Evolutionary conservation across 1,284 basidiomycete species (phyloP).

Genomic region (Cutaneotrichosporon cyanovorans): DNA sequence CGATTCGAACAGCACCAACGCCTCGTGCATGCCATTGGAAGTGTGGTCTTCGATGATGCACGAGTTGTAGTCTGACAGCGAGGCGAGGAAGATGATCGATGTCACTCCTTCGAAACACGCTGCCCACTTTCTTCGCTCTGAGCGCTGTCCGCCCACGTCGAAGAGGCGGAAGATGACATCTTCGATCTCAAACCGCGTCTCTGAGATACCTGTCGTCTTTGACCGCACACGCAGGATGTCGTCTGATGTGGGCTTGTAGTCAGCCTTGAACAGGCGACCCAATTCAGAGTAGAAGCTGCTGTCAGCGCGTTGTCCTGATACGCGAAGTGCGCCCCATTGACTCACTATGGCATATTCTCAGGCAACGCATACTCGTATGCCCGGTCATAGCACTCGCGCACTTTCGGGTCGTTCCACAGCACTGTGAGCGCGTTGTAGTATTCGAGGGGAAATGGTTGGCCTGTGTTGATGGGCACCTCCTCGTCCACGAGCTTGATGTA

Average conservation of each 20-base stretch:
- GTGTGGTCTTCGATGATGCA: conserved; percentile 89
- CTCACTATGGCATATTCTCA: conserved; percentile 62
- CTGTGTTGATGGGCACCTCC: conserved; percentile 63
- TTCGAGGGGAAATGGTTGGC: conserved; percentile 63
- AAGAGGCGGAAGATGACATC: conserved; percentile 57
- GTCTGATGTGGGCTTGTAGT: conserved; percentile 66
- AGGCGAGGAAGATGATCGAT: conserved; percentile 86
- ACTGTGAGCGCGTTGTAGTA: conserved; percentile 60
- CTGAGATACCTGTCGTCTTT: conserved; percentile 76
- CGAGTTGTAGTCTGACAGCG: conserved; percentile 90
- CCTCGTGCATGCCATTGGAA: conserved; percentile 98
- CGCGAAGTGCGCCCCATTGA: conserved; percentile 11
- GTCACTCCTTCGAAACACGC: conserved; percentile 86
- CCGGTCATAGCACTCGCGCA: conserved; percentile 64
- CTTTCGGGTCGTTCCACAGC: conserved; percentile 70
- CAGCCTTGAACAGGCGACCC: conserved; percentile 65
- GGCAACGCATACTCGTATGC: conserved; percentile 81
- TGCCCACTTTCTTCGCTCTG: conserved; percentile 86
- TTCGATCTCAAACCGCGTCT: conserved; percentile 65
- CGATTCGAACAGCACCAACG: conserved; percentile 90
- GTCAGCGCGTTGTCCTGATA: conserved; percentile 9
- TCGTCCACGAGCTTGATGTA: conserved; percentile 59
- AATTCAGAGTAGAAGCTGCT: conserved; percentile 67
- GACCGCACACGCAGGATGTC: conserved; percentile 78
- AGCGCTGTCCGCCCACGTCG: conserved; percentile 91